Base-by-base conservation (phyloP, 768 basidiomycete species). In the Holtermanniella nyarrowii region DNA sequence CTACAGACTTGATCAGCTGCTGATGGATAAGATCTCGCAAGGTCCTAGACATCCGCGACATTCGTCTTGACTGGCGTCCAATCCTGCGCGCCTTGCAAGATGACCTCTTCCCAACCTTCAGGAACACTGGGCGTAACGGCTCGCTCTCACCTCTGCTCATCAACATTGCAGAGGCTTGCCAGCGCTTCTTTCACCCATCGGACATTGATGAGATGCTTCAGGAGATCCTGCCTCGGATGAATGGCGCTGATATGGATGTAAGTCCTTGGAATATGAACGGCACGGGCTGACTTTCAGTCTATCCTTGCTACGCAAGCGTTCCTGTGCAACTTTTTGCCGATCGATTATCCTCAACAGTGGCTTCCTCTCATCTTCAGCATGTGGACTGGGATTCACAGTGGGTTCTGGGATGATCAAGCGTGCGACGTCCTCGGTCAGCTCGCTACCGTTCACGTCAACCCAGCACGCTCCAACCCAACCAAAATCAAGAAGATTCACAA, bases 311-410 rank as follows among this genome's bases (percentile, higher is more conserved):
- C 85, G 3, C 86, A 91, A 69, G 86, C 85, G 63, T 88, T 86
- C 72, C 75, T 90, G 62, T 77, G 84, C 58, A 85, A 85, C 27
- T 91, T 90, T 73, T 77, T 93, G 45, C 89, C 89, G 2, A 76
- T 85, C 53, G 80, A 81, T 4, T 87, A 89, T 65, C 87, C 87
- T 26, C 85, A 88, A 73, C 79, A 79, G 42, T 90, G 89, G 76
- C 77, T 76, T 11, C 68, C 70, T 82, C 49, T 84, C 80, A 48
- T 89, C 49, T 86, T 90, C 74, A 82, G 84, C 49, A 64, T 88
- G 43, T 91, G 88, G 86, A 83, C 86, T 71, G 84, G 86, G 12
- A 76, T 91, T 63, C 88, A 89, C 74, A 87, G 86, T 52, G 86
- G 86, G 69, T 79, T 83, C 72, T 90, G 82, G 74, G 88, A 90